Evolutionary conservation across 192 early-diverging fungal species (phyloP).

Genomic region (Pilobolus umbonatus): DNA sequence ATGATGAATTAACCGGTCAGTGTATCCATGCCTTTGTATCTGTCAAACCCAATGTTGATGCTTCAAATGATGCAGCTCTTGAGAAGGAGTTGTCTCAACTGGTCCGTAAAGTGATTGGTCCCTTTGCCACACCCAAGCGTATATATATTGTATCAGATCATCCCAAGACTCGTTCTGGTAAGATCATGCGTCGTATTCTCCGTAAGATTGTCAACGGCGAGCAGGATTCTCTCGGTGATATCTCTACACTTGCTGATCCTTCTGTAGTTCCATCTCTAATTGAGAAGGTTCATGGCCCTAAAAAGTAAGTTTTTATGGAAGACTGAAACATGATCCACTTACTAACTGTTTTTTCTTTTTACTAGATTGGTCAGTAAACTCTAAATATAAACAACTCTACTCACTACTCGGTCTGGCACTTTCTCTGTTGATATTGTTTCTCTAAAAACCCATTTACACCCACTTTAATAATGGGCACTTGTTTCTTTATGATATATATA

Average conservation of each 20-base stretch:
- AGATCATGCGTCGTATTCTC: slow-evolving; percentile 93
- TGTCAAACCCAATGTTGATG: slow-evolving; percentile 59
- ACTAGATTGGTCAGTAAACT: too few relatives aligned
- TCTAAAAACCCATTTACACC: too few relatives aligned
- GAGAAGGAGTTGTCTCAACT: slow-evolving; percentile 61
- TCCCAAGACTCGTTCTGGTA: slow-evolving; percentile 94
- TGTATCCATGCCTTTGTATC: slow-evolving; percentile 81
- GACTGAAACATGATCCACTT: too few relatives aligned
- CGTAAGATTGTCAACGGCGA: slow-evolving; percentile 88
- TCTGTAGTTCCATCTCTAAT: slow-evolving; percentile 21
- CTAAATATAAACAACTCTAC: too few relatives aligned
- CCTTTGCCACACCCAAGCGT: slow-evolving; percentile 86
- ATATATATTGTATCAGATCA: slow-evolving; percentile 82
- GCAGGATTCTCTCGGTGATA: slow-evolving; percentile 79
- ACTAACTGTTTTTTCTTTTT: too few relatives aligned
- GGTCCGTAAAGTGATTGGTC: slow-evolving; percentile 85
- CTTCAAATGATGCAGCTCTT: slow-evolving; percentile 38
- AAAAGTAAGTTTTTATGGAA: too few relatives aligned
- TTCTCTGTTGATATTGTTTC: too few relatives aligned
- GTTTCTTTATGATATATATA: too few relatives aligned
- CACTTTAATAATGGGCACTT: too few relatives aligned
- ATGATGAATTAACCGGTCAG: slow-evolving; percentile 89
- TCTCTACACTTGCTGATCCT: slow-evolving; percentile 83
- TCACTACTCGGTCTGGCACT: too few relatives aligned
- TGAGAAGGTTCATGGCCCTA: slow-evolving; percentile 16